Base-by-base conservation (phyloP, 2,329 filamentous ascomycete species). In the Chaetomium strumarium region DNA sequence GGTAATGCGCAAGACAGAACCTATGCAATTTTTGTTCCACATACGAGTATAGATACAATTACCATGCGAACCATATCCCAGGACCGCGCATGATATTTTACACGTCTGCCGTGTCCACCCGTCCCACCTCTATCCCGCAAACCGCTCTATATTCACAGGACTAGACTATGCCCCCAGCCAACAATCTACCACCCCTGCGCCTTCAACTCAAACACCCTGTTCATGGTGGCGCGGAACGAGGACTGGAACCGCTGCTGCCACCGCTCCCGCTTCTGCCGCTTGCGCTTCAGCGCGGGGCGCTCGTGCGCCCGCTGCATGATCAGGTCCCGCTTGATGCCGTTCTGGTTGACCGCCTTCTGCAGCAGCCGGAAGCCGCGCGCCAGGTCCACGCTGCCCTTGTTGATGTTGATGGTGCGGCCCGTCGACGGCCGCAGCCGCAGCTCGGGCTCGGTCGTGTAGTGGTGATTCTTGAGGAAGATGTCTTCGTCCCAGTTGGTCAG, bases 231-330 rank as follows among this genome's bases (percentile, higher is more conserved):
- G 67, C 74, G 76, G 70, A 93, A 91, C 4, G 83, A 85, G 31
- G 68, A 67, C 74, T 80, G 83, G 70, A 92, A 93, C 55, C 81
- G 78, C 58, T 60, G 71, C 66, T 80, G 77, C 85, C 86, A 90
- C 56, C 88, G 75, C 74, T 85, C 75, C 55, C 80, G 83, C 67
- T 73, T 75, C 60, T 90, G 69, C 63, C 88, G 79, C 81, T 93
- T 95, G 69, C 84, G 78, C 78, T 87, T 90, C 63, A 89, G 63
- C 2, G 88, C 89, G 0, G 78, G 78, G 43, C 89, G 73, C 75
- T 93, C 88, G 68, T 95, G 85, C 63, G 82, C 88, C 58, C 75
- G 74, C 70, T 93, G 88, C 57, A 62, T 67, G 17, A 68, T 66
- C 49, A 74, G 74, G 61, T 89, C 83, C 2, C 45, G 53, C 59